Evolutionary conservation across 1,284 basidiomycete genomes (phyloP).

Genomic region (Ganoderma sp.): DNA sequence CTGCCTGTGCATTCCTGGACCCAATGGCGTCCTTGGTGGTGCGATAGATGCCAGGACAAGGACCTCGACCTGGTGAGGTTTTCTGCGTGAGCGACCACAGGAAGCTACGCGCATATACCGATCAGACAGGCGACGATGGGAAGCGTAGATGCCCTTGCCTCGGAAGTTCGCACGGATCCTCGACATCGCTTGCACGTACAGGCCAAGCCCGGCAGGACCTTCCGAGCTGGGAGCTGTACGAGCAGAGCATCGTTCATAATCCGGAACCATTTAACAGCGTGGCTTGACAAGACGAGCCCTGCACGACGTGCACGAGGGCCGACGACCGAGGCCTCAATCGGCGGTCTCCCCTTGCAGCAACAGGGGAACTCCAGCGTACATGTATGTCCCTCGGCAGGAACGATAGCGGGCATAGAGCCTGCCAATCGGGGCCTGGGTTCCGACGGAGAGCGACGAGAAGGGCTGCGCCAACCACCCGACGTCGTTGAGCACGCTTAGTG

Average conservation of each 20-base stretch:
- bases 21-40: neutral
- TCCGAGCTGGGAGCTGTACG: too few species aligned
- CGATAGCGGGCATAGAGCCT: neutral
- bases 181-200: neutral
- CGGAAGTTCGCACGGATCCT: neutral
- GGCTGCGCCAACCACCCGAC: neutral
- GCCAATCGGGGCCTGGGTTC: neutral
- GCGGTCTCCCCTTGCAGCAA: neutral
- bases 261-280: too few species aligned
- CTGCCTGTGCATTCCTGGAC: constrained; percentile 36
- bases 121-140: neutral
- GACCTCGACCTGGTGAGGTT: neutral
- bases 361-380: too few species aligned
- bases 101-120: neutral
- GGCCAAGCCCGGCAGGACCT: too few species aligned
- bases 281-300: too few species aligned
- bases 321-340: neutral
- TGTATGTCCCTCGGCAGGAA: too few species aligned
- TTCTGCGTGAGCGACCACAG: neutral
- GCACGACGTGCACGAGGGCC: too few species aligned
- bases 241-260: too few species aligned
- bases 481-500: neutral
- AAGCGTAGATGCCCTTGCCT: neutral
- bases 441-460: neutral
- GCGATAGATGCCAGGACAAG: neutral